Percentiles rank a stretch among this genome's conserved stretches.
Evolutionary conservation across 106 monocot species (phyloP).

Genomic region (Acorus calamus): DNA sequence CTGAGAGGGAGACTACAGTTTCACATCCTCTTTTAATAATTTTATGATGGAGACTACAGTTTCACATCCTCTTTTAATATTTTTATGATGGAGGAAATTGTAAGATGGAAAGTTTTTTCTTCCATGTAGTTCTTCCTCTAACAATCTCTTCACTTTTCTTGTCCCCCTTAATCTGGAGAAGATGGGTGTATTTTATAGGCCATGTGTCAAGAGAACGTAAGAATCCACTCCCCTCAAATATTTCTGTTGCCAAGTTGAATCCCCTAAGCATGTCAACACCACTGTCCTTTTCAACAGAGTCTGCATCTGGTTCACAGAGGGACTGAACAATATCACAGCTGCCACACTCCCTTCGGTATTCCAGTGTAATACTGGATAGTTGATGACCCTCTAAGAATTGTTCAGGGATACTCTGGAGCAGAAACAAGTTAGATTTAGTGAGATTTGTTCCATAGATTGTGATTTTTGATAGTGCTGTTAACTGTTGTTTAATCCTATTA

Average conservation of each 20-base stretch:
- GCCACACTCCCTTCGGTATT: constrained; percentile 37
- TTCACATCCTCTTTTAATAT: too few relatives aligned
- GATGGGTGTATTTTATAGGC: constrained; percentile 34
- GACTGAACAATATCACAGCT: constrained; percentile 32
- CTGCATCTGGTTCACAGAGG: constrained; percentile 35
- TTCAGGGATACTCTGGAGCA: constrained; percentile 31
- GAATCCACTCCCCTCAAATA: constrained; percentile 14
- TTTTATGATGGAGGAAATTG: too few relatives aligned
- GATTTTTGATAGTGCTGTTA: too few relatives aligned
- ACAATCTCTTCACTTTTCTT: constrained; percentile 32
- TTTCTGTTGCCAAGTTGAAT: constrained; percentile 11
- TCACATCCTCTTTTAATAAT: too few relatives aligned
- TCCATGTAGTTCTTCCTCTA: constrained; percentile 40
- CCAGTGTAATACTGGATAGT: constrained; percentile 31
- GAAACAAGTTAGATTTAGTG: background rate
- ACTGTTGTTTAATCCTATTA: too few relatives aligned
- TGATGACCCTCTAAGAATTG: constrained; percentile 26
- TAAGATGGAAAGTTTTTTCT: constrained; percentile 9
- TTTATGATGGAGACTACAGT: too few relatives aligned
- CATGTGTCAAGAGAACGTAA: constrained; percentile 10
- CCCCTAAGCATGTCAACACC: constrained; percentile 14
- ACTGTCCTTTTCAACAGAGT: constrained; percentile 1
- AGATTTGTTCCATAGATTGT: too few relatives aligned
- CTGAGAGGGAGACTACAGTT: too few relatives aligned
- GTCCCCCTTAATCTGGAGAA: constrained; percentile 30